Base-by-base conservation (phyloP, 768 basidiomycete genomes). In the Kwoniella dendrophila region DNA sequence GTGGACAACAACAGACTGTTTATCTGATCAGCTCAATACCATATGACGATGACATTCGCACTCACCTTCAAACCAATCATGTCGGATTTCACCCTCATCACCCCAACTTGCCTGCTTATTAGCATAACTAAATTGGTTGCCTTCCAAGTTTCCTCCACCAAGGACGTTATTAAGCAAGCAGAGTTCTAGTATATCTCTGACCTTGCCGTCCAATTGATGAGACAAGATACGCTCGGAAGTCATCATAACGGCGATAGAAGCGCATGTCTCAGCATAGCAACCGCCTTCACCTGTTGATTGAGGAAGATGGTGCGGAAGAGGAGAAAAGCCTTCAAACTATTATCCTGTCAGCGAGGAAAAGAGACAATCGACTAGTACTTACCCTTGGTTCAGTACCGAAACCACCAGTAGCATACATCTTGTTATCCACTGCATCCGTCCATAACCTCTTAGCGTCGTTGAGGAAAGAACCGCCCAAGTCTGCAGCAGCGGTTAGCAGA, bases 321-420 rank as follows among this genome's bases (percentile, higher is more conserved):
- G 26, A 8, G 59, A 62, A 53, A 73, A 73, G 3, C 71, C 71
- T 63, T 73, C 71, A 18, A 50, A 58, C 68, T 69, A 36, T 20
- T 27, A 20, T n/a, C n/a, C 12, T 44, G n/a, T 1, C 43, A 10
- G 43, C 11, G 47, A 10, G 47, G 2, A 49, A 3, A 12, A 60
- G 30, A 26, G 44, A 7, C 8, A 16, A 18, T 16, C 8, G 29
- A 12, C 8, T 41, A 5, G 2, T 6, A 62, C 71, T 62, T 52
- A 72, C 65, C 34, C 51, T 52, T 22, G 71, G 71, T 49, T 69
- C 69, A 4, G 69, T 59, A 11, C 71, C 71, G 20, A 73, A 63
- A 7, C 71, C 71, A 8, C 69, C 71, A 10, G 67, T 70, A 16
- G 56, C 67, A 33, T 73, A 73, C 71, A 70, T 73, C 71, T 73